Conservation (phyloP, 2,329 filamentous ascomycete genomes). For the Cytospora paraplurivora region DNA sequence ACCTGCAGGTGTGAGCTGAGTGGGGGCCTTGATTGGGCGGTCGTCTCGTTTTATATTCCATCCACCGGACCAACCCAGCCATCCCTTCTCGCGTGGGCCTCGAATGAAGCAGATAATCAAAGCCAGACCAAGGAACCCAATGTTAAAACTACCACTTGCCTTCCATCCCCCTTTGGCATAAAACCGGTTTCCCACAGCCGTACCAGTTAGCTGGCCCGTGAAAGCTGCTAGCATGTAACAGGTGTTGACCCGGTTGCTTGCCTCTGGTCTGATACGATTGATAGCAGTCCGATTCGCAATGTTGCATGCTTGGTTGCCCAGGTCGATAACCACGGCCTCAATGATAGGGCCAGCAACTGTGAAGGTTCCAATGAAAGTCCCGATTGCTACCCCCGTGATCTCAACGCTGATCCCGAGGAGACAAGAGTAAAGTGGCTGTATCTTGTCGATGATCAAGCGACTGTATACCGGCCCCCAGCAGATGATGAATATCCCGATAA, state of each 20-base stretch:
- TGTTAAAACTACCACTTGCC: slow-evolving; percentile 47
- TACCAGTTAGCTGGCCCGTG: slow-evolving; percentile 71
- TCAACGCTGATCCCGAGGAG: slow-evolving; percentile 62
- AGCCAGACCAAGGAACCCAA: slow-evolving; percentile 43
- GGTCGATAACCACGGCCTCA: slow-evolving; percentile 70
- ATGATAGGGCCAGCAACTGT: slow-evolving; percentile 72
- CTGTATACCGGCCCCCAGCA: slow-evolving; percentile 69
- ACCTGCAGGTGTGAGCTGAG: not conserved
- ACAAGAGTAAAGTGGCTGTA: slow-evolving; percentile 68
- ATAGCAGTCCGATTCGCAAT: slow-evolving; percentile 73
- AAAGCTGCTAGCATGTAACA: slow-evolving; percentile 80
- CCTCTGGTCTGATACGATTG: slow-evolving; percentile 70
- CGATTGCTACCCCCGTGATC: slow-evolving; percentile 64
- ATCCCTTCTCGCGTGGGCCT: slow-evolving; percentile 45
- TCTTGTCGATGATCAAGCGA: slow-evolving; percentile 68
- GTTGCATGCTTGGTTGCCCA: slow-evolving; percentile 72
- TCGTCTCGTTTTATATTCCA: slow-evolving; percentile 38
- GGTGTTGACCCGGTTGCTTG: slow-evolving; percentile 76
- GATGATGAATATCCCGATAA: slow-evolving; percentile 75
- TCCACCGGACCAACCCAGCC: slow-evolving; percentile 47
- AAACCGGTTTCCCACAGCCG: slow-evolving; percentile 31
- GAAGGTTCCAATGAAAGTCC: slow-evolving; percentile 67
- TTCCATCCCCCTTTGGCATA: slow-evolving; percentile 50
- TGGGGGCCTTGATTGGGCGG: not conserved
- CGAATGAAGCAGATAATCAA: slow-evolving; percentile 41